Evolutionary conservation across 1,284 basidiomycete genomes (phyloP), one percentile per base, ranked within the genome.

Genomic region (Leccinum fallax): DNA sequence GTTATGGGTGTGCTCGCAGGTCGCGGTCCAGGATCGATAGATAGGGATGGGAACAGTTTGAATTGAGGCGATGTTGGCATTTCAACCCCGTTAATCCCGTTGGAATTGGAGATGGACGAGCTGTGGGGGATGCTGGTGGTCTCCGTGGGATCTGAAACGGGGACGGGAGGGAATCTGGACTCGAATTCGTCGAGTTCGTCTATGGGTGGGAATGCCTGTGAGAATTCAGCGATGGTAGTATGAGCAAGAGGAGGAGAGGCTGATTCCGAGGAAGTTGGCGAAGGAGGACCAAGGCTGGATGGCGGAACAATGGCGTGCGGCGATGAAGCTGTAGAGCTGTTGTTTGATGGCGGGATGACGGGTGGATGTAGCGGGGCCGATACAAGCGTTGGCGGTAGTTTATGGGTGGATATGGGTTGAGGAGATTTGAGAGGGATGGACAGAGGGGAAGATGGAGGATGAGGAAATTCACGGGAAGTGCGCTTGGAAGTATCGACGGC

Each of bases 1-100:
- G 86, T 83, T 59, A 88, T 83, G 9, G 89, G 88, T n/a, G 88
- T 89, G 68, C 89, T 91, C 1, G 88, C 86, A 8, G 90, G 86
- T 19, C 89, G 80, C 57, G 80, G 81, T 2, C 79, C 80, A 55
- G 77, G 76, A 57, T 90, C 86, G 62, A 89, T 81, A 11, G 85
- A 84, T 24, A 83, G 63, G 11, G 74, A 75, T 4, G 83, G 82
- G 58, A 84, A 81, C 6, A 78, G 72, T 57, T 79, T 80, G 24
- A 68, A 19, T 74, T 65, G 55, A 68, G 71, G 60, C 0, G 64
- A 63, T 9, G 57, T 55, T 3, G 60, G 26, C 46, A 53, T 59
- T 52, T 65, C 65, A 8, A 55, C 38, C 19, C 65, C 62, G 38
- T 63, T 63, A 19, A 55, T 26, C 43, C 61, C 58, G 30, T 70